Percentiles rank a stretch among this genome's conserved stretches.
Evolutionary conservation across 805 yeast species (phyloP).

Genomic region (Metschnikowia matae): DNA sequence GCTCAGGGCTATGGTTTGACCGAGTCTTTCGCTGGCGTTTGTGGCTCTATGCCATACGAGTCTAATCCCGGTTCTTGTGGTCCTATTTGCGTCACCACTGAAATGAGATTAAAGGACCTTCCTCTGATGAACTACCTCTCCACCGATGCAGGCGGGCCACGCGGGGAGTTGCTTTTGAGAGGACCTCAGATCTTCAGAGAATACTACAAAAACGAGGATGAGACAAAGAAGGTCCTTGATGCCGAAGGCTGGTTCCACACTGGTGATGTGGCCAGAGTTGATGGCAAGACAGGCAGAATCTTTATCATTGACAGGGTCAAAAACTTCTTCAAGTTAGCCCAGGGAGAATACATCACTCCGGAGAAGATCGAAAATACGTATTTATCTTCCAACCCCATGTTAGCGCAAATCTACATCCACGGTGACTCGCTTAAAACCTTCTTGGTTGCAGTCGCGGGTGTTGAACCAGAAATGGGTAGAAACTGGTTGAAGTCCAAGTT

Average conservation of each 20-base stretch:
- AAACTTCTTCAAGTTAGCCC: constrained; percentile 20
- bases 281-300: constrained; percentile 25
- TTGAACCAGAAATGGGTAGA: constrained; percentile 41
- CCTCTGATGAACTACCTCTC: constrained; percentile 24
- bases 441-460: constrained; percentile 60
- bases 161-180: constrained; percentile 26
- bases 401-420: constrained; percentile 55
- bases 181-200: constrained; percentile 24
- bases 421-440: constrained; percentile 58
- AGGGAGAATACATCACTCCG: constrained; percentile 20
- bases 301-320: constrained; percentile 29
- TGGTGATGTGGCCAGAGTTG: constrained; percentile 46
- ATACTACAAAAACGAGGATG: constrained; percentile 26
- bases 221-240: constrained; percentile 19
- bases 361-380: constrained; percentile 18
- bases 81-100: constrained; percentile 16
- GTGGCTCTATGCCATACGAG: constrained; percentile 17
- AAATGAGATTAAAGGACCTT: constrained; percentile 21
- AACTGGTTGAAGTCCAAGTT: constrained; percentile 12
- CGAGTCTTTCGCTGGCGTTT: constrained; percentile 25
- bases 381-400: constrained; percentile 41
- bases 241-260: constrained; percentile 27
- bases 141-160: constrained; percentile 23
- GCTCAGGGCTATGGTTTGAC: constrained; percentile 37
- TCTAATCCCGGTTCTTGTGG: constrained; percentile 25